Base-by-base conservation (phyloP, 352 stramenopile genomes). In the Peronosclerospora sorghi region DNA sequence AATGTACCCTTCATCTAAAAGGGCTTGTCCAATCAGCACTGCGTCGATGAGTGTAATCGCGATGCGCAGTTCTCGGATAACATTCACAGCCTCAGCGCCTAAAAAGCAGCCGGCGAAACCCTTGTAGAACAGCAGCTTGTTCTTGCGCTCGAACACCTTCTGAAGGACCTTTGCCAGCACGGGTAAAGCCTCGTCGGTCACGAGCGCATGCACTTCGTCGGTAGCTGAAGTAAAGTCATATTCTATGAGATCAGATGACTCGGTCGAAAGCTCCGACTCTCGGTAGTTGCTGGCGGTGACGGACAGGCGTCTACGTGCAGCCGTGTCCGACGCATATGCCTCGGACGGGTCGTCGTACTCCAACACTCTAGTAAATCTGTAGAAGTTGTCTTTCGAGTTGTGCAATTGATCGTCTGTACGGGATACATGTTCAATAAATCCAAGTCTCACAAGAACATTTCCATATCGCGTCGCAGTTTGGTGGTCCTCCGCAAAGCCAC, bases 71-170 rank as follows among this genome's bases (percentile, higher is more conserved):
- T 92, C 77, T 13, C 73, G 77, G 17, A 92, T 73, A 32, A 86
- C 71, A 21, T 83, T 87, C n/a, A 92, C 75, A 18, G 79, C 74
- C 48, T 92, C 80, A 8, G 74, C 76, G 14, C 80, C 80, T 15
- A 89, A 60, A 52, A 92, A 92, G 53, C 80, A 92, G 34, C 71
- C 73, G 40, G 68, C 62, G 32, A 80, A 77, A 54, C 80, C 77
- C 62, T 92, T 92, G 71, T 92, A 89, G 41, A 82, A 85, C 35
- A 92, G 62, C 35, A 92, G 38, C 41, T 92, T 92, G 71, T 89
- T 89, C 53, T 86, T 92, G 54, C 74, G 79, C 55, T 89, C 77
- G 32, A 92, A 87, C 27, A 88, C 64, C 41, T 82, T 86, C 60
- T 80, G 66, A 26, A 92, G 58, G 36, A 92, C 71, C 24, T 68